Percentiles rank a stretch among this genome's conserved stretches.
phyloP scores from a whole-genome alignment of 306 rosid genomes.

The Hippophae gyantsensis region DNA sequence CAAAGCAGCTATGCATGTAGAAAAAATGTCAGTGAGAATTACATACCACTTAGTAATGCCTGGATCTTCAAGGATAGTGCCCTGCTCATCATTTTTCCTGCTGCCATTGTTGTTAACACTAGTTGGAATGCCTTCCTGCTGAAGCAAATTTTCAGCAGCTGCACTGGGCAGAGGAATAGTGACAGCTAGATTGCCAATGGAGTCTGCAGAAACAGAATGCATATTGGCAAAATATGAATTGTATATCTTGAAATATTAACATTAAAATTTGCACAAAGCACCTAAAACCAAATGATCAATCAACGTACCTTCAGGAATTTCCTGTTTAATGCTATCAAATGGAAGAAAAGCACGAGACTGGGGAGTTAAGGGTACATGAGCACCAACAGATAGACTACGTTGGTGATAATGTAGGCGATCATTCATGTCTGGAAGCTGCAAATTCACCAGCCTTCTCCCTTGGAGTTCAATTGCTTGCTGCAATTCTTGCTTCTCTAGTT shows the following conservation, averaged over 20 bases:
- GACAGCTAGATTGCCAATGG: slow-evolving; percentile 22
- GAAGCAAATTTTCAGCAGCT: slow-evolving; percentile 28
- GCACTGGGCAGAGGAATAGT: slow-evolving; percentile 12
- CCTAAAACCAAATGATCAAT: not conserved
- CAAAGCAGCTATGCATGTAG: not conserved
- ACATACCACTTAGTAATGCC: slow-evolving; percentile 43
- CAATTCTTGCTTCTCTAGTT: slow-evolving; percentile 74
- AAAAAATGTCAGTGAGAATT: slow-evolving; percentile 6
- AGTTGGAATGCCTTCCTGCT: slow-evolving; percentile 32
- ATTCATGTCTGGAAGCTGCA: no score
- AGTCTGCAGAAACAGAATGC: slow-evolving; percentile 37
- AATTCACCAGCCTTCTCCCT: no score
- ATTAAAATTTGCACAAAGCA: not conserved
- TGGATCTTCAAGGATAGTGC: slow-evolving; percentile 18
- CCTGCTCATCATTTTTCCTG: slow-evolving; percentile 24
- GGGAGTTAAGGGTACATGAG: slow-evolving; percentile 16
- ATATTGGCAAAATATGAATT: slow-evolving; percentile 10
- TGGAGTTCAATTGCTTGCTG: slow-evolving; percentile 24
- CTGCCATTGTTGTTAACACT: slow-evolving; percentile 21
- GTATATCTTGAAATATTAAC: not conserved
- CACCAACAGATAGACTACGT: no score
- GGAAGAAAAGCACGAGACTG: slow-evolving; percentile 39
- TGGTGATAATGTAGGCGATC: no score
- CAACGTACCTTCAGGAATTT: slow-evolving; percentile 47
- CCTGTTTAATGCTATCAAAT: slow-evolving; percentile 46